phyloP scores from a whole-genome alignment of 768 basidiomycete species.

The Cyathus striatus region DNA sequence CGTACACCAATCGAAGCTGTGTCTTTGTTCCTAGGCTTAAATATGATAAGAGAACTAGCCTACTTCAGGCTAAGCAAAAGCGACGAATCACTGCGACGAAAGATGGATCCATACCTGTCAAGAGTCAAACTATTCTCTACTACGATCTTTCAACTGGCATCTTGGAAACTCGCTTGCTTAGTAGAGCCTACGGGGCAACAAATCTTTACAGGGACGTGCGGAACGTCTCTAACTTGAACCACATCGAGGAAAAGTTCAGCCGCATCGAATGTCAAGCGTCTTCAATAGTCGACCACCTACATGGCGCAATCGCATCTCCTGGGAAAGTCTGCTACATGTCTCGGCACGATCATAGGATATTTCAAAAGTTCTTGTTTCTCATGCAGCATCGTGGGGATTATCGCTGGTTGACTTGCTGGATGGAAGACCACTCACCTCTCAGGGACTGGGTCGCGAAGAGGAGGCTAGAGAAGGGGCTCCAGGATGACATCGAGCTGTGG shows the following conservation, averaged over 20 bases:
- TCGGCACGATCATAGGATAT: conserved; percentile 17
- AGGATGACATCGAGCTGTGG: conserved; percentile 21
- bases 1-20: not conserved
- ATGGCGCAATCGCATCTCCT: conserved; percentile 3
- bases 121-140: conserved; percentile 9
- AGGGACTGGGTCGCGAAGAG: conserved; percentile 17
- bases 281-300: conserved; percentile 12
- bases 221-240: conserved; percentile 13
- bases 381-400: conserved; percentile 24
- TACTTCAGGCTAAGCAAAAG: too few species aligned
- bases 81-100: conserved; percentile 4
- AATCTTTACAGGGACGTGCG: conserved; percentile 21
- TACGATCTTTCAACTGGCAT: conserved; percentile 14
- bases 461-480: conserved; percentile 12
- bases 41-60: too few species aligned
- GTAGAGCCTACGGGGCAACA: conserved; percentile 11
- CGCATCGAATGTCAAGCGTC: conserved; percentile 21
- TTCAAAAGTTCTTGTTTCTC: conserved; percentile 31
- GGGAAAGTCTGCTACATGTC: conserved; percentile 11
- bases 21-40: too few species aligned
- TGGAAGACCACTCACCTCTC: conserved; percentile 15
- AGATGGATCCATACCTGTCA: conserved; percentile 2
- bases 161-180: conserved; percentile 9
- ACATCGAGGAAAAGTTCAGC: conserved; percentile 21
- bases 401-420: conserved; percentile 15